Evolutionary conservation across 2,329 filamentous ascomycete genomes (phyloP).

Genomic region (Ustulina deusta): DNA sequence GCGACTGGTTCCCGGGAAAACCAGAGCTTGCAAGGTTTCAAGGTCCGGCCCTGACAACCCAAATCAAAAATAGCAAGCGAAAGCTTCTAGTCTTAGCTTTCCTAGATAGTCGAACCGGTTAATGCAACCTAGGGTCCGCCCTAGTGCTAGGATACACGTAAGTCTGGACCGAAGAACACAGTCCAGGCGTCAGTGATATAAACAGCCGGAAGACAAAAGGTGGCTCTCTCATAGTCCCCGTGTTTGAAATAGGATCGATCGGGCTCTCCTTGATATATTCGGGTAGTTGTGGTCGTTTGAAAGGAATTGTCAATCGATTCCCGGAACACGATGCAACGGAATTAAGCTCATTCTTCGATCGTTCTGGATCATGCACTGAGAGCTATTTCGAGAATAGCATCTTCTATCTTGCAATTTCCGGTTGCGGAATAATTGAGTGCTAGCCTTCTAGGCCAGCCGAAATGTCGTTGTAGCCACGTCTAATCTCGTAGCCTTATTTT

Average conservation of each 20-base stretch:
- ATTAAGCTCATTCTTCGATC: conserved; percentile 35
- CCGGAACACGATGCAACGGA: conserved; percentile 10
- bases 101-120: conserved; percentile 35
- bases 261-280: conserved; percentile 10
- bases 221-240: conserved; percentile 21
- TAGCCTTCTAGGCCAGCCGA: conserved; percentile 40
- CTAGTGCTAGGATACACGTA: conserved; percentile 26
- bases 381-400: conserved; percentile 38
- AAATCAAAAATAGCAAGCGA: conserved; percentile 40
- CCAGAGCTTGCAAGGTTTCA: conserved; percentile 16
- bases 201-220: conserved; percentile 32
- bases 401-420: conserved; percentile 27
- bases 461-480: conserved; percentile 14
- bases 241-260: conserved; percentile 24
- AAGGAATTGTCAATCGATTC: conserved; percentile 13
- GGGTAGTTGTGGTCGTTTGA: conserved; percentile 9
- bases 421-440: conserved; percentile 26
- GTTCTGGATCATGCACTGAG: conserved; percentile 39
- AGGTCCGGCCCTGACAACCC: conserved; percentile 35
- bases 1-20: conserved; percentile 36
- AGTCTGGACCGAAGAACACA: conserved; percentile 46
- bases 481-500: conserved; percentile 17
- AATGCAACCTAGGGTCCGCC: conserved; percentile 39
- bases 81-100: conserved; percentile 32
- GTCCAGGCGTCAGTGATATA: conserved; percentile 47